Conservation (phyloP, 352 stramenopile species). For the Globisporangium cederbergense region DNA sequence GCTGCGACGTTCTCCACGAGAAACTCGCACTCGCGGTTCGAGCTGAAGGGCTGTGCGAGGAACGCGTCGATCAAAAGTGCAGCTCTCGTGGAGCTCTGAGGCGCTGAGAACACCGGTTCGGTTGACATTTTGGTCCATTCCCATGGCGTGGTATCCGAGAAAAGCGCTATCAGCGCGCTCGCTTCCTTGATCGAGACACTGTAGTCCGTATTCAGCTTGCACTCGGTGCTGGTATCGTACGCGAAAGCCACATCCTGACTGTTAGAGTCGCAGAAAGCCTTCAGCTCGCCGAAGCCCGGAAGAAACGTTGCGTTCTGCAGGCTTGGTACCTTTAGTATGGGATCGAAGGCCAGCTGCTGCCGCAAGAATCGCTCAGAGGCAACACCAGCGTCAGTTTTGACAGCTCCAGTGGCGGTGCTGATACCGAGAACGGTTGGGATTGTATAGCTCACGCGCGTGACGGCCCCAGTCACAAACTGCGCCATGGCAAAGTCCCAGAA, state of each 20-base stretch:
- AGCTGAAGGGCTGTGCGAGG: constrained; percentile 40
- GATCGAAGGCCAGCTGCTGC: constrained; percentile 28
- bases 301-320: constrained; percentile 18
- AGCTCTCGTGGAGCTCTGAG: constrained; percentile 21
- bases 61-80: constrained; percentile 51
- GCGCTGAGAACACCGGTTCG: constrained; percentile 6
- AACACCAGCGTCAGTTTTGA: constrained; percentile 27
- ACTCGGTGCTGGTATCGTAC: constrained; percentile 25
- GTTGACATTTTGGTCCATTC: constrained; percentile 19
- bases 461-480: constrained; percentile 47
- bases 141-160: constrained; percentile 23
- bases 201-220: constrained; percentile 27
- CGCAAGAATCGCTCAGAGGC: constrained; percentile 37
- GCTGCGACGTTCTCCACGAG: constrained; percentile 22
- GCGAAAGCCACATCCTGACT: constrained; percentile 24
- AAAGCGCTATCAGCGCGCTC: constrained; percentile 20
- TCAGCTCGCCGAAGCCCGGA: constrained; percentile 39
- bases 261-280: constrained; percentile 39
- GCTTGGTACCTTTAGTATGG: background rate
- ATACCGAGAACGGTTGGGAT: constrained; percentile 16
- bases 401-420: background rate
- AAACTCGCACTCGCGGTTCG: constrained; percentile 23
- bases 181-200: constrained; percentile 20
- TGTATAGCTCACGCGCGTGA: constrained; percentile 28
- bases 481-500: constrained; percentile 30